A percentile compares a stretch with the other conserved stretches of the same genome.
Evolutionary conservation across 2,329 filamentous ascomycete genomes (phyloP).

Genomic region (Hymenotorrendiella dingleyae): DNA sequence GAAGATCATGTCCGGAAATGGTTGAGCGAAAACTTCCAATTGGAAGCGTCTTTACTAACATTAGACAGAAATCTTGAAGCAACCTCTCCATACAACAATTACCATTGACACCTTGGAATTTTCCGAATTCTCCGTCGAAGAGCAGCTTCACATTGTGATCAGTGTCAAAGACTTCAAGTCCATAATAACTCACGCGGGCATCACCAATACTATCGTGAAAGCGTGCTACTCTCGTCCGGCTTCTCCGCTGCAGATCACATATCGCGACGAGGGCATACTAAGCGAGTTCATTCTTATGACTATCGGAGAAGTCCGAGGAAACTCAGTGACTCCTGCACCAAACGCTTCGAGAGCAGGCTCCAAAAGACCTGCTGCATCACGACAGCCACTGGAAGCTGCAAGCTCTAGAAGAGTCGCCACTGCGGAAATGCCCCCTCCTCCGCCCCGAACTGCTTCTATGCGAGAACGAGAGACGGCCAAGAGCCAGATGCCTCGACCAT

Average conservation of each 20-base stretch:
- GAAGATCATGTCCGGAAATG: conserved; percentile 65
- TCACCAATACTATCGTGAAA: conserved; percentile 58
- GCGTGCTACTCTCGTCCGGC: conserved; percentile 67
- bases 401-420: conserved; percentile 21
- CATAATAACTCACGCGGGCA: conserved; percentile 69
- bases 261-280: conserved; percentile 60
- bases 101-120: conserved; percentile 73
- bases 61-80: conserved; percentile 62
- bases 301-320: conserved; percentile 51
- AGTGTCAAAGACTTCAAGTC: conserved; percentile 79
- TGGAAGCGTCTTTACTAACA: conserved; percentile 9
- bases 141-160: conserved; percentile 72
- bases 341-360: conserved; percentile 21
- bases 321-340: conserved; percentile 23
- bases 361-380: conserved; percentile 25
- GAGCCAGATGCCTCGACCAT: conserved; percentile 38
- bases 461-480: conserved; percentile 14
- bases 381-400: conserved; percentile 23
- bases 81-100: conserved; percentile 75
- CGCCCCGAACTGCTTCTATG: conserved; percentile 17
- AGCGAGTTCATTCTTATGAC: conserved; percentile 83
- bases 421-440: conserved; percentile 27
- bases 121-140: conserved; percentile 66
- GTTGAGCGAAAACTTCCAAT: conserved; percentile 30
- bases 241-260: conserved; percentile 66